Conservation (phyloP, 306 rosid genomes). For the Albizia julibrissin region DNA sequence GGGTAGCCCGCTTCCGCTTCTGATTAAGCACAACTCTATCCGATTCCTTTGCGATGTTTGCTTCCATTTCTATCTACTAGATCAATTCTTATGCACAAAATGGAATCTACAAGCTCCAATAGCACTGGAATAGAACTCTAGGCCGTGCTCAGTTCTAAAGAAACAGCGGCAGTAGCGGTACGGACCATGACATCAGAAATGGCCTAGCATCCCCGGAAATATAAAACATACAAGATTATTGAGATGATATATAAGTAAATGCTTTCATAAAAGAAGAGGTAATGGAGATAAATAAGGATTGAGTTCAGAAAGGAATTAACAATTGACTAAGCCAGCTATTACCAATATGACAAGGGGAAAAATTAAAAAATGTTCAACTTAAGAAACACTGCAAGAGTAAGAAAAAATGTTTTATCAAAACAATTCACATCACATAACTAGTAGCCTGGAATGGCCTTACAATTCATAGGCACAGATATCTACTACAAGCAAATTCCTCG, state of each 20-base stretch:
- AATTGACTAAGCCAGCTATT: neutral
- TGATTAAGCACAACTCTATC: slow-evolving; percentile 50
- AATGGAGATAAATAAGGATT: neutral
- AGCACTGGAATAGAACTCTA: slow-evolving; percentile 36
- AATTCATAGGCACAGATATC: slow-evolving; percentile 1
- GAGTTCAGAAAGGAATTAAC: neutral
- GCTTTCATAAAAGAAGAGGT: neutral
- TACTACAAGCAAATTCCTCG: neutral
- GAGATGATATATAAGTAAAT: slow-evolving; percentile 11
- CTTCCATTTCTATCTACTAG: slow-evolving; percentile 61
- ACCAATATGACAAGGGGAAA: neutral
- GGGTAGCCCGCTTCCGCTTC: slow-evolving; percentile 67
- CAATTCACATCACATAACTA: neutral
- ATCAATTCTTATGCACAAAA: slow-evolving; percentile 53
- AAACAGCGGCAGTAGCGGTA: slow-evolving; percentile 12
- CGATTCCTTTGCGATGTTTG: slow-evolving; percentile 72
- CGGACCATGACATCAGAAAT: slow-evolving; percentile 35
- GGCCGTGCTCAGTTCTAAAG: slow-evolving; percentile 30
- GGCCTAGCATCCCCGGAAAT: slow-evolving; percentile 49
- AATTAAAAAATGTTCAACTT: neutral
- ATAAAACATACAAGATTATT: slow-evolving; percentile 25
- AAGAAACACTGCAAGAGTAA: neutral
- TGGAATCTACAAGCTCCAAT: slow-evolving; percentile 46
- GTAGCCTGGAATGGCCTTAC: neutral
- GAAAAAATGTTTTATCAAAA: neutral